These are phyloP conservation scores for Colletotrichum simmondsii DNA, from an alignment of 2,329 filamentous ascomycete genomes.

Conservation along the genomic window DNA sequence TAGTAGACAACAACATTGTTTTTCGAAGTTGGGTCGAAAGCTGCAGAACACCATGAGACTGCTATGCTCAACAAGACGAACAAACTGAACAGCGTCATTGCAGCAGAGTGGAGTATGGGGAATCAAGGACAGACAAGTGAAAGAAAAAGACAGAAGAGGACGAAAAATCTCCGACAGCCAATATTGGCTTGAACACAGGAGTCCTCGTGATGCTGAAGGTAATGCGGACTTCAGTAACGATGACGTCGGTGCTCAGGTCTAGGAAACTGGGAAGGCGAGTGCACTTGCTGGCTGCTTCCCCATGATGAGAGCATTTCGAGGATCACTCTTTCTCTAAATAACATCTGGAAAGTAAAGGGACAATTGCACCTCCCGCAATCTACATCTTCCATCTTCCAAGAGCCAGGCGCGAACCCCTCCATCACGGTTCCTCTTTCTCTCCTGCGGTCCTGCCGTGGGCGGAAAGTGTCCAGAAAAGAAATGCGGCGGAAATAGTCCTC, in stretches of 20 bases:
- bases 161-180: not conserved
- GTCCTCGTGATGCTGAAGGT: not conserved
- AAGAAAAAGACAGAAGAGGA: not conserved
- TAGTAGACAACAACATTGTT: conserved; percentile 56
- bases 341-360: not conserved
- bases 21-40: conserved; percentile 45
- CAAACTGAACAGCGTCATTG: not conserved
- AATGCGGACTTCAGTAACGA: not conserved
- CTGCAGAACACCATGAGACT: not conserved
- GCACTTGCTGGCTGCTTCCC: not conserved
- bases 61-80: conserved; percentile 10
- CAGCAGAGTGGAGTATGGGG: not conserved
- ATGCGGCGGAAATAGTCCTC: conserved; percentile 22
- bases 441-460: conserved; percentile 10
- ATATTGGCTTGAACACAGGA: not conserved
- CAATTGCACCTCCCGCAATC: not conserved
- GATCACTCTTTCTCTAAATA: conserved; percentile 17
- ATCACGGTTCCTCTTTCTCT: conserved; percentile 5
- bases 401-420: not conserved
- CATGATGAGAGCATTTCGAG: not conserved
- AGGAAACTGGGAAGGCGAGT: not conserved
- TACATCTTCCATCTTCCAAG: not conserved
- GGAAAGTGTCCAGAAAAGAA: conserved; percentile 23
- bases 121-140: not conserved
- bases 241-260: not conserved